Evolutionary conservation across 768 basidiomycete genomes (phyloP).

Genomic region (Pleurotus tuber-regium): DNA sequence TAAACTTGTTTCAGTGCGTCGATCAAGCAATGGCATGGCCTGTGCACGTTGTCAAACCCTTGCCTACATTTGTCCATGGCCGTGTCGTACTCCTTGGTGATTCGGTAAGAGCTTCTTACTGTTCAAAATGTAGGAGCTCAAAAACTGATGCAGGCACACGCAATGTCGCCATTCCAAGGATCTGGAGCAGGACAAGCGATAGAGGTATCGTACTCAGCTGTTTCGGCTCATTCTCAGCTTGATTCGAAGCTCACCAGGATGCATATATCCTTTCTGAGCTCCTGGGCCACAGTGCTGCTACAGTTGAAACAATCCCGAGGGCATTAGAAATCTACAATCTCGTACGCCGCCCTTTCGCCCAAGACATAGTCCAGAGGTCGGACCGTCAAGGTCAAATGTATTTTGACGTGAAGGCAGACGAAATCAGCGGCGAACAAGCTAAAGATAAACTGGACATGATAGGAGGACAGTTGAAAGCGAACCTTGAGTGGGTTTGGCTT

Average conservation of each 20-base stretch:
- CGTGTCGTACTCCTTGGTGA: background rate
- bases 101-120: background rate
- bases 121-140: background rate
- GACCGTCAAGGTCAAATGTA: background rate
- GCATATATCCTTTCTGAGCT: background rate
- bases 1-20: background rate
- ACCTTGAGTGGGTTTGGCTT: conserved; percentile 4
- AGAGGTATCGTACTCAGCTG: no score
- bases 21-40: background rate
- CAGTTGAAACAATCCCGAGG: background rate
- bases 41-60: background rate
- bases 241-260: no score
- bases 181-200: conserved; percentile 5
- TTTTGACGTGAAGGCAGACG: background rate
- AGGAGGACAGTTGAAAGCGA: background rate
- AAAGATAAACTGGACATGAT: background rate
- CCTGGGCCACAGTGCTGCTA: background rate
- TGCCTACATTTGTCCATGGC: background rate
- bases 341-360: background rate
- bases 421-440: background rate
- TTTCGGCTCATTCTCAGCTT: no score
- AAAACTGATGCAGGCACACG: background rate
- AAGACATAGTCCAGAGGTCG: background rate
- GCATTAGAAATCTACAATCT: background rate
- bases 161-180: conserved; percentile 3